Evolutionary conservation across 768 basidiomycete genomes (phyloP).

Genomic region (Leucosporidium scottii): DNA sequence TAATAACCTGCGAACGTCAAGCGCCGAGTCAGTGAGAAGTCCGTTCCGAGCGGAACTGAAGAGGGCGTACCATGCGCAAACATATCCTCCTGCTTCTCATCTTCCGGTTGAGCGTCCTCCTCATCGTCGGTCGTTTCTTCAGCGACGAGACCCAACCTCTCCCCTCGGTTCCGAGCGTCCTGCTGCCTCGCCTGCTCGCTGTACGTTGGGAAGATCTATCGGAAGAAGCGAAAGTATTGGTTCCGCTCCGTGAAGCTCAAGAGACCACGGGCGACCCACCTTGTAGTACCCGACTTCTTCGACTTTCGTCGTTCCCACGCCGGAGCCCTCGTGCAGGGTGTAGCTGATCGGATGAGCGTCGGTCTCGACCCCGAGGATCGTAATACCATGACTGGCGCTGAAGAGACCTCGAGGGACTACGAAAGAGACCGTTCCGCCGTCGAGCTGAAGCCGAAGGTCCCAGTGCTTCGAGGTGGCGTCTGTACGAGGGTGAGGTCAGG

Average conservation of each 20-base stretch:
- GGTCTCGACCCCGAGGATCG: too few species aligned
- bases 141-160: not conserved
- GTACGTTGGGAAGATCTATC: too few species aligned
- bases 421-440: conserved; percentile 9
- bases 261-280: not conserved
- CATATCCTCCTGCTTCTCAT: conserved; percentile 5
- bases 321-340: too few species aligned
- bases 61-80: conserved; percentile 6
- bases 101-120: not conserved
- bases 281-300: conserved; percentile 21
- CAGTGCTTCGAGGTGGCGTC: conserved; percentile 18
- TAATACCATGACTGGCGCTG: not conserved
- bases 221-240: not conserved
- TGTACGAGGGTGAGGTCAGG: not conserved
- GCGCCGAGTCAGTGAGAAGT: not conserved
- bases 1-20: not conserved
- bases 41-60: too few species aligned
- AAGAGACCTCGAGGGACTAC: conserved; percentile 14
- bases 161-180: not conserved
- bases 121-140: conserved; percentile 1
- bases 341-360: too few species aligned
- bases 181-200: too few species aligned
- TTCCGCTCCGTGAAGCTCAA: not conserved
- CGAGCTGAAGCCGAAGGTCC: conserved; percentile 27
- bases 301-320: not conserved